These are phyloP conservation scores for Xylariaceae sp. DNA, from an alignment of 2,329 filamentous ascomycete genomes.

Conservation along the genomic window DNA sequence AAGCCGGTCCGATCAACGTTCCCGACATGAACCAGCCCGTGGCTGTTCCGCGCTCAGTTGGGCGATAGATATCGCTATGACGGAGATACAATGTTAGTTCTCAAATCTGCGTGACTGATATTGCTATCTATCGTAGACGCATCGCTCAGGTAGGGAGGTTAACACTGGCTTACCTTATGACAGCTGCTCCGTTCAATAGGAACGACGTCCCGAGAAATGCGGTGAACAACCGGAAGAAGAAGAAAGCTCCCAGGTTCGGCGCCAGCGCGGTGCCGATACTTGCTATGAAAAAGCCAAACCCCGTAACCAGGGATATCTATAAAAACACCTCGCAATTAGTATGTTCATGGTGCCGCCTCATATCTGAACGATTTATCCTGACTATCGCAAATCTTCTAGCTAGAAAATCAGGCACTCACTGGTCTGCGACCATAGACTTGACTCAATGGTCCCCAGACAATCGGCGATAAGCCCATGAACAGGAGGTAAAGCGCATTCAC, in stretches of 20 bases:
- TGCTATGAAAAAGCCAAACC: conserved; percentile 61
- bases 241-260: conserved; percentile 66
- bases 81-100: conserved; percentile 12
- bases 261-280: conserved; percentile 70
- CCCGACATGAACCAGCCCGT: conserved; percentile 70
- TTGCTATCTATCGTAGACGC: not conserved
- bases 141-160: not conserved
- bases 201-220: conserved; percentile 74
- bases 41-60: conserved; percentile 66
- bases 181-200: conserved; percentile 65
- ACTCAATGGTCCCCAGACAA: conserved; percentile 69
- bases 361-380: not conserved
- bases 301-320: conserved; percentile 58
- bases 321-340: conserved; percentile 2
- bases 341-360: not conserved
- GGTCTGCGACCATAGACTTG: conserved; percentile 58
- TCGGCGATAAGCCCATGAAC: conserved; percentile 66
- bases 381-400: not conserved
- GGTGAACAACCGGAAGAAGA: conserved; percentile 68
- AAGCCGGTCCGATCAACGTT: conserved; percentile 66
- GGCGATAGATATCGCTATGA: conserved; percentile 56
- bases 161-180: conserved; percentile 51
- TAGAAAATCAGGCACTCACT: conserved; percentile 38
- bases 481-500: conserved; percentile 69
- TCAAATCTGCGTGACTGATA: not conserved